These are phyloP conservation scores for Monilinia aucupariae DNA, from an alignment of 2,329 filamentous ascomycete species.

Conservation along the genomic window DNA sequence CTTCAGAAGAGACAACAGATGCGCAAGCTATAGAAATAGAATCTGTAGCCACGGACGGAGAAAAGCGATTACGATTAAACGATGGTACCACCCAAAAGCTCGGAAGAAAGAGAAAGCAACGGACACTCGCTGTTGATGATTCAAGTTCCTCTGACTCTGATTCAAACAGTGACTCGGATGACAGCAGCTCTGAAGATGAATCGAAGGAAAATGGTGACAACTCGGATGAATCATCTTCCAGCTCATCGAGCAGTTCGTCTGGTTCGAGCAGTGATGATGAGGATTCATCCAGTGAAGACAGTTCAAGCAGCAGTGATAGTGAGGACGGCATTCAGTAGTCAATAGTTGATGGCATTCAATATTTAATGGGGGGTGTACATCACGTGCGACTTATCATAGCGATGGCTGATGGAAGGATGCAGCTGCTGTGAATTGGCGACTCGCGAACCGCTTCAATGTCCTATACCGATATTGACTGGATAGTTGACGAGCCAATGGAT, in stretches of 20 bases:
- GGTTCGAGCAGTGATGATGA: slow-evolving; percentile 19
- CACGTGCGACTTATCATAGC: not conserved
- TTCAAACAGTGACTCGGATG: slow-evolving; percentile 20
- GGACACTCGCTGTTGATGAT: slow-evolving; percentile 29
- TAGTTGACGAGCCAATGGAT: not conserved
- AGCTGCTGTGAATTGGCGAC: not conserved
- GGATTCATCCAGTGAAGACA: slow-evolving; percentile 10
- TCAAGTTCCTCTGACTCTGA: slow-evolving; percentile 25
- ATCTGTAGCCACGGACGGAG: slow-evolving; percentile 31
- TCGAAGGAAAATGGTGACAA: slow-evolving; percentile 16
- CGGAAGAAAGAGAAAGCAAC: slow-evolving; percentile 42
- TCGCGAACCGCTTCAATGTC: not conserved
- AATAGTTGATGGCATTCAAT: too few relatives aligned
- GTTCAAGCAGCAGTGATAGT: slow-evolving; percentile 14
- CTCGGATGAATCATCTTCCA: slow-evolving; percentile 22
- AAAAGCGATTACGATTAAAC: slow-evolving; percentile 42
- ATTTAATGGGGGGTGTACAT: not conserved
- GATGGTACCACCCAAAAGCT: slow-evolving; percentile 46
- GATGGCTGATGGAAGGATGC: not conserved
- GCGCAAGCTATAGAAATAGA: slow-evolving; percentile 16
- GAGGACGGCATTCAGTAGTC: not conserved
- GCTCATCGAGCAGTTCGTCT: slow-evolving; percentile 24
- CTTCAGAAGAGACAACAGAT: slow-evolving; percentile 18
- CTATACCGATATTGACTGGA: not conserved
- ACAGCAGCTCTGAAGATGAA: slow-evolving; percentile 26